phyloP scores from a whole-genome alignment of 164 flowering plant species.

The Vitis riparia region DNA sequence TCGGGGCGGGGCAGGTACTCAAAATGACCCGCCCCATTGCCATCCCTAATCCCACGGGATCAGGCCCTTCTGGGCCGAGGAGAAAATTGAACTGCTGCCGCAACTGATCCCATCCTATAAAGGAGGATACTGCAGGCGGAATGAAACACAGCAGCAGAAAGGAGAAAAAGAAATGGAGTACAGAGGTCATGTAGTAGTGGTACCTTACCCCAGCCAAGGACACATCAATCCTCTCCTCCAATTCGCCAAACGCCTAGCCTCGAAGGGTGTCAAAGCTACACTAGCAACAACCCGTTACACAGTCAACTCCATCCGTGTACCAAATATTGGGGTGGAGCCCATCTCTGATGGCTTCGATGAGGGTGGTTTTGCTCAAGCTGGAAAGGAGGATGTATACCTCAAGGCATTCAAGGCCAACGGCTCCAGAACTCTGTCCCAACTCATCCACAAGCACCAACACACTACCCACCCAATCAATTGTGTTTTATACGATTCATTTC shows the following conservation, averaged over 20 bases:
- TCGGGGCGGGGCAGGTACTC: too few relatives aligned
- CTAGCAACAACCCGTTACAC: conserved; percentile 25
- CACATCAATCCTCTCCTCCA: conserved; percentile 43
- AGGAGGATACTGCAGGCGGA: too few relatives aligned
- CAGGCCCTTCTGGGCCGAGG: too few relatives aligned
- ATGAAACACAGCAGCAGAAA: too few relatives aligned
- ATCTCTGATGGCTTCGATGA: conserved; percentile 44
- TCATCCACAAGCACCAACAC: conserved; percentile 16
- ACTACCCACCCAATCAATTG: conserved; percentile 20
- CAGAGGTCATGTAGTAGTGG: conserved; percentile 19
- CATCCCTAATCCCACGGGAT: too few relatives aligned
- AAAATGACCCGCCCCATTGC: too few relatives aligned
- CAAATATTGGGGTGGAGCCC: conserved; percentile 19
- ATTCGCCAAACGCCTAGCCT: conserved; percentile 31
- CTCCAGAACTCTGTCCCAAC: conserved; percentile 27
- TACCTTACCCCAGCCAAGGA: conserved; percentile 40
- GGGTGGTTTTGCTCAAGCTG: conserved; percentile 21
- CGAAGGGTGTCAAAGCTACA: conserved; percentile 35
- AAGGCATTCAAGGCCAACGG: conserved; percentile 28
- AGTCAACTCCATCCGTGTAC: conserved; percentile 13
- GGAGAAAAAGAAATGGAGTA: background rate
- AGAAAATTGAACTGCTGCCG: too few relatives aligned
- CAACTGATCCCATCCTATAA: too few relatives aligned
- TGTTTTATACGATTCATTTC: conserved; percentile 33
- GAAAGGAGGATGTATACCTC: conserved; percentile 11